Base-by-base conservation (phyloP, 192 early-diverging fungal genomes). In the Cladochytrium replicatum region DNA sequence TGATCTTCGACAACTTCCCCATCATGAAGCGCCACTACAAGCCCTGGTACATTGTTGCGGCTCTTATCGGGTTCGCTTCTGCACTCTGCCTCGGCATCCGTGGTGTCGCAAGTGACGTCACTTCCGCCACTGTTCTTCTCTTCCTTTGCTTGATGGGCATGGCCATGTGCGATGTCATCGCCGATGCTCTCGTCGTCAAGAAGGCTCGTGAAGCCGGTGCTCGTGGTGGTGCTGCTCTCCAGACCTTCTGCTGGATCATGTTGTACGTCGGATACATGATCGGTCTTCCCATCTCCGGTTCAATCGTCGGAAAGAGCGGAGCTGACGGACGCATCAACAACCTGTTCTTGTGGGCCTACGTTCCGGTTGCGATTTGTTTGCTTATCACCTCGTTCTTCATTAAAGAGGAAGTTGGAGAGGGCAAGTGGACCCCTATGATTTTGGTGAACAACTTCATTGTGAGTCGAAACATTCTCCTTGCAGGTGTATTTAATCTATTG, bases 101-200 rank as follows among this genome's bases (percentile, higher is more conserved):
- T 49, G n/a, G n/a, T n/a, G n/a, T n/a, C n/a, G n/a, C n/a, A n/a
- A 45, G 48, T 13, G 50, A 45, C 32, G 48, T 24, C 19, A 58
- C 57, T 8, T n/a, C n/a, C 19, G 52, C 57, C 8, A 54, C 57
- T 6, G 31, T 58, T 24, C 52, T 46, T 43, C 52, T 58, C 24
- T 58, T 50, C 28, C 41, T 58, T 6, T 46, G 48, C 26, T 29
- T 58, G 5, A 58, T 58, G 57, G 57, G 57, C n/a, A 27, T 58
- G n/a, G 57, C 57, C 2, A 58, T 58, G 57, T 55, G 39, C 0
- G 57, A 58, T 46, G 57, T 58, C 30, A 58, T 58, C 43, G 57
- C 50, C 2, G 57, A 58, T 25, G 39, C 57, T 15, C 48, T 58
- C 48, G 57, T 58, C 42, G 57, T 58, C 4, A 7, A 11, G 6